Conservation (phyloP, 2,329 filamentous ascomycete genomes). For the Colletotrichum melonis region DNA sequence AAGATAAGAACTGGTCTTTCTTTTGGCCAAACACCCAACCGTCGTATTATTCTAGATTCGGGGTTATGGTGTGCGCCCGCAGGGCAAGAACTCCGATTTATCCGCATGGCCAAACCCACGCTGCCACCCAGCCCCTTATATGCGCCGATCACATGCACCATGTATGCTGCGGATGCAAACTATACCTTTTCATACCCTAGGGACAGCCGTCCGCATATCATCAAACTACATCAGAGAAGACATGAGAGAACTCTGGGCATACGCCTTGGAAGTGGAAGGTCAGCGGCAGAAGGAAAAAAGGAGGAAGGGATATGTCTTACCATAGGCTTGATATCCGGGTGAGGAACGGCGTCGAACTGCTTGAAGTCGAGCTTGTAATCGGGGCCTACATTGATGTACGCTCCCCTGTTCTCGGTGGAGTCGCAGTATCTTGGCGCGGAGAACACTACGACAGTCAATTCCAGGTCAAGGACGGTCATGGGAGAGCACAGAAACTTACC, state of each 20-base stretch:
- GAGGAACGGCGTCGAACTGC: conserved; percentile 95
- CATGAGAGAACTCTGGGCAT: conserved; percentile 85
- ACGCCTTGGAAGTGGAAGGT: conserved; percentile 67
- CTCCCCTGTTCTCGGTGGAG: conserved; percentile 96
- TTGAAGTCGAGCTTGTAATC: conserved; percentile 93
- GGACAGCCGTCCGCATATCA: not conserved
- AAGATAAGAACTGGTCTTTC: not conserved
- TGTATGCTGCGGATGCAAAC: conserved; percentile 36
- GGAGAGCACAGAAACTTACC: conserved; percentile 59
- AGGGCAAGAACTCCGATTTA: conserved; percentile 36
- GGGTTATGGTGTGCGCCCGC: conserved; percentile 28
- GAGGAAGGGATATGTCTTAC: conserved; percentile 51
- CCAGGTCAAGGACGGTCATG: conserved; percentile 12
- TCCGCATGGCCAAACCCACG: conserved; percentile 32
- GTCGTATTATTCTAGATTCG: conserved; percentile 32
- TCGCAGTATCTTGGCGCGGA: conserved; percentile 98
- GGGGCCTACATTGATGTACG: conserved; percentile 95
- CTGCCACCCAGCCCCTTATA: conserved; percentile 29
- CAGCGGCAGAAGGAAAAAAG: conserved; percentile 38
- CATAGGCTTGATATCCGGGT: conserved; percentile 96
- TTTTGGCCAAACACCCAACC: conserved; percentile 26
- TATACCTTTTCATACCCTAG: conserved; percentile 10
- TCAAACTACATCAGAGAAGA: conserved; percentile 74
- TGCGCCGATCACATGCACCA: conserved; percentile 34
- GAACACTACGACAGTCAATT: conserved; percentile 73